Evolutionary conservation across 2,329 filamentous ascomycete genomes (phyloP), one percentile per base, ranked within the genome.

Genomic region (Botrytis fragariae): DNA sequence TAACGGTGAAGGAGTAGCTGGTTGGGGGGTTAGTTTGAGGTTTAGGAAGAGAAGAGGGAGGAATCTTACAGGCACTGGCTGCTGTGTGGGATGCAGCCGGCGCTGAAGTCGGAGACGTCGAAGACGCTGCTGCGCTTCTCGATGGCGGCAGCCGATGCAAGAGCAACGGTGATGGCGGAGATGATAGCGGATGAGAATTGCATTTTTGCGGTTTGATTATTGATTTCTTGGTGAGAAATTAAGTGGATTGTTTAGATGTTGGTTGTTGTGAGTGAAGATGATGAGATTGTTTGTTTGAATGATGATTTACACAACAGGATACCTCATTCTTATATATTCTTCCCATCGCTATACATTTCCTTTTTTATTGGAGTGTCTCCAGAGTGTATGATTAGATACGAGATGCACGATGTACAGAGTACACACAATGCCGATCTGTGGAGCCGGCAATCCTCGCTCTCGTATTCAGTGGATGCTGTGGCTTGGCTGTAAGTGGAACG

Each of bases 391-490:
- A n/a, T n/a, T n/a, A 18, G 63, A 65, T 65, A 65, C 63, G 63
- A 65, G 63, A 37, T 51, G 63, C 44, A 48, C 29, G 44, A 45
- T 35, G 44, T 12, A 65, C 29, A 35, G 25, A 48, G 14, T 10
- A 57, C 29, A 51, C 44, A 65, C 22, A n/a, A 57, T 68, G 25
- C 22, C 37, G 65, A 44, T 69, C 22, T 69, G 65, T 69, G 65
- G 65, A 69, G 42, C 71, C 62, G 71, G 73, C 71, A 54, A 74
- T 74, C 54, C 68, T 85, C 77, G 85, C 82, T 75, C 77, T 83
- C 18, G 80, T 82, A 67, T 79, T 88, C 44, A 85, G 86, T 35
- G 86, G 48, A 35, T 57, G 48, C 22, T 42, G 25, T n/a, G 35
- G 18, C 65, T 42, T 32, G 48, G 48, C 65, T 8, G 16, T 0